These are phyloP conservation scores for Citrus hindsii DNA, from an alignment of 345 rosid species.

Conservation along the genomic window DNA sequence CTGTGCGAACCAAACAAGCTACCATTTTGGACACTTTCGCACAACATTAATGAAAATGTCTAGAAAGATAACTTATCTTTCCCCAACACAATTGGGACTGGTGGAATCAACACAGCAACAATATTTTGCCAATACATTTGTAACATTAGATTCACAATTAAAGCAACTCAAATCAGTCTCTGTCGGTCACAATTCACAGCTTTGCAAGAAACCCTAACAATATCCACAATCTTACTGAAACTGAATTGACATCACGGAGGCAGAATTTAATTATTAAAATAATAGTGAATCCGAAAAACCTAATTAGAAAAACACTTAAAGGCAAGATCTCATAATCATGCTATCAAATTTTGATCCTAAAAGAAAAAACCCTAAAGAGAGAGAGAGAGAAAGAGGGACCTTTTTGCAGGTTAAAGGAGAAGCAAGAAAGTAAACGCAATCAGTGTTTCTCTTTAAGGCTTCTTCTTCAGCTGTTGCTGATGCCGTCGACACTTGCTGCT, in stretches of 20 bases:
- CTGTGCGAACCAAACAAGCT: neutral
- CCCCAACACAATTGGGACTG: neutral
- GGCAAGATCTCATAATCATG: conserved; percentile 10
- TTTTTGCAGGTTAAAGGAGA: conserved; percentile 98
- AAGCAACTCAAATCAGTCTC: neutral
- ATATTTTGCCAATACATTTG: neutral
- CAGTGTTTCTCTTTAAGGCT: conserved; percentile 86
- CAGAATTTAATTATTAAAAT: neutral
- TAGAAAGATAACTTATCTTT: no score
- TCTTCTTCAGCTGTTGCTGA: conserved; percentile 58
- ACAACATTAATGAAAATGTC: no score
- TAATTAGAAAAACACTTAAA: neutral
- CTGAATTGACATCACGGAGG: neutral
- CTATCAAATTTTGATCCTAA: neutral
- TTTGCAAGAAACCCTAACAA: neutral
- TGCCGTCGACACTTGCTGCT: conserved; percentile 26
- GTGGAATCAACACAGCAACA: neutral
- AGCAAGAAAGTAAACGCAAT: conserved; percentile 93
- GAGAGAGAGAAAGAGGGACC: conserved; percentile 31
- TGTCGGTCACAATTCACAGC: neutral
- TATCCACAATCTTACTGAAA: neutral
- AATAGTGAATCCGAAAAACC: neutral
- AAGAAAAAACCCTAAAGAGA: neutral
- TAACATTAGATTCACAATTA: neutral
- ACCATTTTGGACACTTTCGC: neutral